Percentiles rank a stretch among this genome's conserved stretches.
Conservation (phyloP, 2,329 filamentous ascomycete species). For the Verticillium isaacii region DNA sequence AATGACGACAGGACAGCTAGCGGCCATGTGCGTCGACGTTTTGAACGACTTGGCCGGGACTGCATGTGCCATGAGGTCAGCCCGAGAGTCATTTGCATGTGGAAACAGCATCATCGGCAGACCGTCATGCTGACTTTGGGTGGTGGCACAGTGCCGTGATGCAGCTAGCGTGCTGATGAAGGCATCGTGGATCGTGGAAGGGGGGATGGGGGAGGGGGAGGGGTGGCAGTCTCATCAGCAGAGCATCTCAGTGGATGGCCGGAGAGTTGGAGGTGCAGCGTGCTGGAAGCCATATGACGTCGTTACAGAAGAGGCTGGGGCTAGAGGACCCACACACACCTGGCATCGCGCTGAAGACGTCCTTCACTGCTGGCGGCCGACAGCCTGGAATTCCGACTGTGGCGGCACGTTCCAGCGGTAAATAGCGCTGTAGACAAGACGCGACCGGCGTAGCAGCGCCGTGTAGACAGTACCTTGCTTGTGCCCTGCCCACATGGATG, state of each 20-base stretch:
- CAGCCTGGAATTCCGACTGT: neutral
- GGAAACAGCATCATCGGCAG: neutral
- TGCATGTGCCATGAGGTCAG: neutral
- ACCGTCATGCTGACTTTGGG: neutral
- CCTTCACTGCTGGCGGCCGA: neutral
- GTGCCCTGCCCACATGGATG: neutral
- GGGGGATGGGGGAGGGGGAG: neutral
- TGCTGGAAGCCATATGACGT: neutral
- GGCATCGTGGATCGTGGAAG: neutral
- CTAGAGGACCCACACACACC: neutral
- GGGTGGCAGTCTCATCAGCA: neutral
- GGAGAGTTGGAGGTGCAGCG: neutral
- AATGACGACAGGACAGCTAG: neutral
- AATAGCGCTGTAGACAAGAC: neutral
- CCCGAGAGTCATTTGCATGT: neutral
- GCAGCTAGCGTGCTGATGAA: neutral
- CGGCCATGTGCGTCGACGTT: neutral
- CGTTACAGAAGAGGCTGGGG: neutral
- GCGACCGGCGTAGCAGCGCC: neutral
- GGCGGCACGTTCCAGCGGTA: neutral
- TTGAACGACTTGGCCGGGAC: neutral
- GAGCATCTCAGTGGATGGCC: neutral
- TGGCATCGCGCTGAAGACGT: neutral
- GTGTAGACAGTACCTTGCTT: neutral
- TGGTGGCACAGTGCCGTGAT: neutral